phyloP scores from a whole-genome alignment of 306 rosid species.

The Casuarina glauca region DNA sequence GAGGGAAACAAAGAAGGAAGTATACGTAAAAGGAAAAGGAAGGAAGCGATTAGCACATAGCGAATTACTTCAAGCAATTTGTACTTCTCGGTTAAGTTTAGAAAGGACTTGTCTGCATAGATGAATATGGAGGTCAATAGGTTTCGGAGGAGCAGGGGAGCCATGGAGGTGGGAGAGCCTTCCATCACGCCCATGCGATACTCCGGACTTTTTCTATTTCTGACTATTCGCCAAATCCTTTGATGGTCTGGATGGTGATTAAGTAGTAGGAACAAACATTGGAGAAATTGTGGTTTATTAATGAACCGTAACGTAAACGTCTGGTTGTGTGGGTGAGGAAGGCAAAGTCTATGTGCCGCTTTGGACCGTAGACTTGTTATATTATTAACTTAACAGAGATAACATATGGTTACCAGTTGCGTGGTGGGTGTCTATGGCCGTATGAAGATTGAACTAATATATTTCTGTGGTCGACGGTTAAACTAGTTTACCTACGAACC shows the following conservation, averaged over 20 bases:
- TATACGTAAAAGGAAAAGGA: constrained; percentile 51
- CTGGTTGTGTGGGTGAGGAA: too few species aligned
- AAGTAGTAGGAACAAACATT: background rate
- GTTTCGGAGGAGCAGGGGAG: constrained; percentile 52
- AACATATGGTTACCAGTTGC: too few species aligned
- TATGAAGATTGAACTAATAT: too few species aligned
- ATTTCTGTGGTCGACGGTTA: too few species aligned
- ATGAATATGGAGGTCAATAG: constrained; percentile 37
- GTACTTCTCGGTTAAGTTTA: constrained; percentile 34
- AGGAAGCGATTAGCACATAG: constrained; percentile 26
- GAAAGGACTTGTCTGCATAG: constrained; percentile 38
- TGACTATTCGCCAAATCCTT: too few species aligned
- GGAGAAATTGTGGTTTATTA: background rate
- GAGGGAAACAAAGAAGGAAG: constrained; percentile 43
- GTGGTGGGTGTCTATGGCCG: too few species aligned
- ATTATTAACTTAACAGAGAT: too few species aligned
- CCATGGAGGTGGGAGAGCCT: constrained; percentile 27
- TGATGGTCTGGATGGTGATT: background rate
- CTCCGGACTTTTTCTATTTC: background rate
- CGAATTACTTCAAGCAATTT: constrained; percentile 53
- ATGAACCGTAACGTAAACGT: too few species aligned
- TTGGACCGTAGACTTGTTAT: too few species aligned
- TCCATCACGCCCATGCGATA: constrained; percentile 30
- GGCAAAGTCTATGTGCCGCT: too few species aligned
- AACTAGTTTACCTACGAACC: too few species aligned